phyloP scores from a whole-genome alignment of 2,329 filamentous ascomycete species.

The Mariannaea elegans region DNA sequence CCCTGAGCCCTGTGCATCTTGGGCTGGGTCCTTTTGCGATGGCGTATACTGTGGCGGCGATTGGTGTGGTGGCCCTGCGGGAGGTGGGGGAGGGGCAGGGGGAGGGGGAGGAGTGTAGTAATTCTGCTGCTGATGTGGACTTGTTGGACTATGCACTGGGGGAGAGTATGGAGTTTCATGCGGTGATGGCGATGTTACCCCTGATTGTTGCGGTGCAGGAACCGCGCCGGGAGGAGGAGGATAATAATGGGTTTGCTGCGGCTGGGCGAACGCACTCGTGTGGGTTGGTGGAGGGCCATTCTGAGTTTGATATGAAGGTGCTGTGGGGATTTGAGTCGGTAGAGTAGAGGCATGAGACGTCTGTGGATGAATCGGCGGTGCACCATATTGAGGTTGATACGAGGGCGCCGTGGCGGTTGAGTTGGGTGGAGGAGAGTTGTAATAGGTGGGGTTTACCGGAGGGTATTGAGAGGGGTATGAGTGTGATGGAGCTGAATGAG shows the following conservation, averaged over 20 bases:
- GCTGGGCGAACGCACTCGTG: not conserved
- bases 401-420: not conserved
- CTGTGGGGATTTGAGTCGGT: not conserved
- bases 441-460: constrained; percentile 4
- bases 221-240: not conserved
- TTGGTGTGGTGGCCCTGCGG: not conserved
- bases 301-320: constrained; percentile 11
- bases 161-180: not conserved
- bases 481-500: not conserved
- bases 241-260: constrained; percentile 1
- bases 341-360: not conserved
- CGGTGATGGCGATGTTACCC: constrained; percentile 4
- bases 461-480: not conserved
- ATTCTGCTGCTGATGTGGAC: not conserved
- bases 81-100: not conserved
- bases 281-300: not conserved
- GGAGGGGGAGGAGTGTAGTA: not conserved
- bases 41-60: not conserved
- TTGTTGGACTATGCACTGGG: not conserved
- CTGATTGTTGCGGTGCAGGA: constrained; percentile 5
- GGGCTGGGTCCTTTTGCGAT: not conserved
- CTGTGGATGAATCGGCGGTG: not conserved
- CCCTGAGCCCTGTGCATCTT: not conserved
- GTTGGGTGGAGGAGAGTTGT: constrained; percentile 2
- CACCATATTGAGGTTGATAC: constrained; percentile 9